Percentiles rank a stretch among this genome's conserved stretches.
These are phyloP conservation scores for Hypholoma sublateritium DNA, from an alignment of 768 basidiomycete genomes.

Conservation along the genomic window DNA sequence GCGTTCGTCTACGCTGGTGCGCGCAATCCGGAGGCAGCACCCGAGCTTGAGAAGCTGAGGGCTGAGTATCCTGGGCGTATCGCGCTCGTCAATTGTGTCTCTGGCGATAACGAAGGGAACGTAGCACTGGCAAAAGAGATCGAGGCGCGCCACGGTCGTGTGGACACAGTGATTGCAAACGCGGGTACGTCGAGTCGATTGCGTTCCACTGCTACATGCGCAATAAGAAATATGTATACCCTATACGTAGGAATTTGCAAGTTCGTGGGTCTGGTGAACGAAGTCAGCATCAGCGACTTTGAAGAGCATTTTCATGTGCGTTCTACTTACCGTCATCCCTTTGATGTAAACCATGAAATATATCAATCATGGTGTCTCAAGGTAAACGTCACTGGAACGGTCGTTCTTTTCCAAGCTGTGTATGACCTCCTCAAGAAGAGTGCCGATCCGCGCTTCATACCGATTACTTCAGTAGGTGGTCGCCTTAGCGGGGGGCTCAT, in stretches of 20 bases:
- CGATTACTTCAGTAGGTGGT: background rate
- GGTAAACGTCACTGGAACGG: constrained; percentile 1
- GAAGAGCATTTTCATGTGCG: background rate
- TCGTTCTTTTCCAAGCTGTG: constrained; percentile 7
- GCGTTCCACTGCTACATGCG: background rate
- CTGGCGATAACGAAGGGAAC: background rate
- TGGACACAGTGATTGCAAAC: constrained; percentile 6
- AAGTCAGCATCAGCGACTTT: background rate
- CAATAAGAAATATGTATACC: too few species aligned
- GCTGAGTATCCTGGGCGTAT: background rate
- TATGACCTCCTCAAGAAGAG: constrained; percentile 1
- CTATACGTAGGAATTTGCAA: background rate
- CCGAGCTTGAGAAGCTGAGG: background rate
- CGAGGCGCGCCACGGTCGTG: background rate
- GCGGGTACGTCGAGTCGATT: background rate
- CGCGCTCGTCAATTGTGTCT: background rate
- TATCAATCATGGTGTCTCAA: background rate
- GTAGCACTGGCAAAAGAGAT: background rate
- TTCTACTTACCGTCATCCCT: too few species aligned
- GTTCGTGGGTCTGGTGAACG: background rate
- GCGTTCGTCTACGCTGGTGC: constrained; percentile 6
- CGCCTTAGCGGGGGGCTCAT: background rate
- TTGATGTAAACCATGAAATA: too few species aligned
- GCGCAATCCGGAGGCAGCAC: background rate
- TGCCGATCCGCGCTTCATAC: background rate